phyloP scores from a whole-genome alignment of 495 filamentous ascomycete genomes.

The Amorphotheca resinae region DNA sequence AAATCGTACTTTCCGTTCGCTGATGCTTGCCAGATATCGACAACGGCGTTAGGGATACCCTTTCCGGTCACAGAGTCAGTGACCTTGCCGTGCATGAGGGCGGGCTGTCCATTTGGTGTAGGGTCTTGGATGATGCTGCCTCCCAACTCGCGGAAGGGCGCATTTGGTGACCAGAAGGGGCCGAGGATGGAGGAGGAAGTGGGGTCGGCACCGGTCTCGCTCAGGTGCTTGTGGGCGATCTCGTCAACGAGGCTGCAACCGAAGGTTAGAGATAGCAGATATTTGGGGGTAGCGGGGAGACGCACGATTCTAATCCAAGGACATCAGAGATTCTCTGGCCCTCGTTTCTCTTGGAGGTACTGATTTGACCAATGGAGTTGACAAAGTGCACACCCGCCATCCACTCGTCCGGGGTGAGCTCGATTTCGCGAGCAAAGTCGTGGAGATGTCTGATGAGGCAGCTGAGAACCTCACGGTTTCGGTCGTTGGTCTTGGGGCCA shows the following conservation, averaged over 20 bases:
- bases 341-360: conserved; percentile 43
- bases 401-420: conserved; percentile 52
- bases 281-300: conserved; percentile 7
- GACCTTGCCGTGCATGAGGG: conserved; percentile 60
- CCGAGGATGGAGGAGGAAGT: conserved; percentile 76
- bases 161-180: conserved; percentile 76
- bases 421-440: conserved; percentile 54
- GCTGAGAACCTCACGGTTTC: conserved; percentile 40
- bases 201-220: conserved; percentile 54
- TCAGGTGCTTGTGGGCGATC: conserved; percentile 66
- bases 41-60: conserved; percentile 53
- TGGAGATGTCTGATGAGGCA: conserved; percentile 49
- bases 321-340: conserved; percentile 64
- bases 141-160: conserved; percentile 62
- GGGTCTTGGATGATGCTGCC: conserved; percentile 58
- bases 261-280: neutral
- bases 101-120: conserved; percentile 31
- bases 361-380: conserved; percentile 31
- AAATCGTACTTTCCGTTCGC: conserved; percentile 81
- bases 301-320: conserved; percentile 67
- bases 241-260: conserved; percentile 57
- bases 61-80: conserved; percentile 57
- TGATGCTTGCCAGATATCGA: conserved; percentile 80
- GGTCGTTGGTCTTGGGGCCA: conserved; percentile 45
- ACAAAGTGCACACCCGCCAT: conserved; percentile 49